Base-by-base conservation (phyloP, 1,139 yeast species). In the Hyphopichia burtonii region DNA sequence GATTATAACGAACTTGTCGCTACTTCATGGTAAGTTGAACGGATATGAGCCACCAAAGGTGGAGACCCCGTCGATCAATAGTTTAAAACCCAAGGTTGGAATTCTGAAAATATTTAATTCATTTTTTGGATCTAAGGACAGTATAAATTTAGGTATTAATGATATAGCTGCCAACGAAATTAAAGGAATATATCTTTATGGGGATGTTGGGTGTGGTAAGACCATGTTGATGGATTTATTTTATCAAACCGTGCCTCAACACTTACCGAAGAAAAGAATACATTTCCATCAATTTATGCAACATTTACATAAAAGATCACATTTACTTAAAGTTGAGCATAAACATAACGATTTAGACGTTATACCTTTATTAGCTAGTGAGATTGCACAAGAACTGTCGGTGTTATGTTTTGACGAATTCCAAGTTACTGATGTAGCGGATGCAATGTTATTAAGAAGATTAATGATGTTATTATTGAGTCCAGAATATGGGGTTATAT, bases 211-310 rank as follows among this genome's bases (percentile, higher is more conserved):
- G 3, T 90, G 98, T 65, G 99, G 99, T 9, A 93, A 93, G 59
- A 93, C 99, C 4, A 93, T 93, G 97, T 73, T 93, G 49, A 91
- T 93, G 98, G 99, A 93, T 63, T 73, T 93, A 54, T 93, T 93
- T 56, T 93, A 90, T 64, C 71, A 79, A 18, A 88, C 96, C 0
- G 75, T 93, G 14, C 97, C 98, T 0, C 41, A 61, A 0, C 89
- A 85, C 58, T 66, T 93, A 45, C 76, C 93, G 20, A 90, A 89
- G 55, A 78, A 73, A 53, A 73, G 99, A 48, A 72, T 91, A 38
- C 99, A 93, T 65, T 93, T 93, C 74, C 99, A 93, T 63, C 96
- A 90, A 52, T 93, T 93, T 62, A 93, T 93, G 97, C 98, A 93
- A 61, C 81, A 83, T 54, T 77, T 93, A 38, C 99, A 93, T 64